Evolutionary conservation across 345 rosid genomes (phyloP), one percentile per base, ranked within the genome.

Genomic region (Syzygium jambos): DNA sequence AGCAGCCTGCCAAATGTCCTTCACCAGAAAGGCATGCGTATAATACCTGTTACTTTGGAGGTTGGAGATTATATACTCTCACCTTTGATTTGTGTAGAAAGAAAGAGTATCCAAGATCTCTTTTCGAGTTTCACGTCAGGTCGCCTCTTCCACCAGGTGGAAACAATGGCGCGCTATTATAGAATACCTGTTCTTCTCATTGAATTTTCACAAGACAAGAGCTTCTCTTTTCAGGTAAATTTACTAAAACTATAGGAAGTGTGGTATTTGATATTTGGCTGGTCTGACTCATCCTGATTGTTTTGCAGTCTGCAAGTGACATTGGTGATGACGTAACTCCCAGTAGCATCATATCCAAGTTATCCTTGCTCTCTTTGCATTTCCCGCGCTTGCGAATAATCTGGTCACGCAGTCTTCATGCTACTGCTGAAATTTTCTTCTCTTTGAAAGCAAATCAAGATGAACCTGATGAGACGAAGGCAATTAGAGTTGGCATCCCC

Each of bases 1-100:
- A 98, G 99, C 92, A 98, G 99, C 92, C 95, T 98, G 83, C 99
- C 99, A 11, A 98, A 96, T 92, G 98, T 98, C 88, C 98, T 98
- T 89, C 99, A 98, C 90, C 99, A 92, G 91, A 96, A 94, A 92
- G 98, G 99, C 83, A 95, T 96, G 96, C 94, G 93, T 84, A 94
- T 96, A 89, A 93, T 95, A 90, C 99, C 99, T 3, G 97, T 98
- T 82, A 95, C 96, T 84, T 89, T 98, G 91, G 99, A 98, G 90
- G 98, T 98, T 49, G 99, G 99, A 19, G 99, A 98, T 89, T 98
- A 98, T 90, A 91, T 98, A 86, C 94, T 98, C 25, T 98, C 99
- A 16, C 98, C 99, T 29, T 90, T 91, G 86, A 93, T 98, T 88
- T 95, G 99, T 51, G 97, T 98, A 11, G 99, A 96, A 92, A 91